A percentile compares a stretch with the other conserved stretches of the same genome.
Conservation (phyloP, 176 grass and related monocot genomes). For the Aechmea fasciata region DNA sequence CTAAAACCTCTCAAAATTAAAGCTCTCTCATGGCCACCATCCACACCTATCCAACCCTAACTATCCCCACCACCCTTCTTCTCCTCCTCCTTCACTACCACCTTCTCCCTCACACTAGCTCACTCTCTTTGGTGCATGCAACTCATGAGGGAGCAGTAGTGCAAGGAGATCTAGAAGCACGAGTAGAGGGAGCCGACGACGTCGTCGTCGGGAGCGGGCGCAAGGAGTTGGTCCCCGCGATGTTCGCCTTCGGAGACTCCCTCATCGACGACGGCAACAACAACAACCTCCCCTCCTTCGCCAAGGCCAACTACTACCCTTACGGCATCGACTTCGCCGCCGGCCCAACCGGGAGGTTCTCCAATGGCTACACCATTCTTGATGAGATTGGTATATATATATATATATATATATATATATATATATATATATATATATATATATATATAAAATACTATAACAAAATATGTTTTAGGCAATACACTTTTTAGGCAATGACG, state of each 20-base stretch:
- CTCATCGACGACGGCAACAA: constrained; percentile 94
- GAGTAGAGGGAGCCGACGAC: not conserved
- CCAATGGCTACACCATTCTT: constrained; percentile 93
- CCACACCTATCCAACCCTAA: not conserved
- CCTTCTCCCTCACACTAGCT: not conserved
- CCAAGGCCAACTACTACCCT: constrained; percentile 87
- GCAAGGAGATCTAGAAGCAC: not conserved
- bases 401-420: too few relatives aligned
- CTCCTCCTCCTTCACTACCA: not conserved
- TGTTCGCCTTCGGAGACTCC: constrained; percentile 96
- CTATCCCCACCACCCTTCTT: not conserved
- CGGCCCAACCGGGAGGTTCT: constrained; percentile 79
- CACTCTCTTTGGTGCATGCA: not conserved
- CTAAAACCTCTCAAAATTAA: not conserved
- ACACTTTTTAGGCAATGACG: too few relatives aligned
- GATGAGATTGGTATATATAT: constrained; percentile 39
- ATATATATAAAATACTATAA: too few relatives aligned
- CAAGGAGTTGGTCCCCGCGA: constrained; percentile 49
- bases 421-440: too few relatives aligned
- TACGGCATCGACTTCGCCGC: constrained; percentile 91
- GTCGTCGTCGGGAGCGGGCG: not conserved
- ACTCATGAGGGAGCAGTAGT: not conserved
- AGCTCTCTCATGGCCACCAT: not conserved
- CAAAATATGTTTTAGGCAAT: too few relatives aligned
- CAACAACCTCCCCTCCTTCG: constrained; percentile 66